phyloP scores from a whole-genome alignment of 108 stramenopile genomes.

The Cafeteria roenbergensis region DNA sequence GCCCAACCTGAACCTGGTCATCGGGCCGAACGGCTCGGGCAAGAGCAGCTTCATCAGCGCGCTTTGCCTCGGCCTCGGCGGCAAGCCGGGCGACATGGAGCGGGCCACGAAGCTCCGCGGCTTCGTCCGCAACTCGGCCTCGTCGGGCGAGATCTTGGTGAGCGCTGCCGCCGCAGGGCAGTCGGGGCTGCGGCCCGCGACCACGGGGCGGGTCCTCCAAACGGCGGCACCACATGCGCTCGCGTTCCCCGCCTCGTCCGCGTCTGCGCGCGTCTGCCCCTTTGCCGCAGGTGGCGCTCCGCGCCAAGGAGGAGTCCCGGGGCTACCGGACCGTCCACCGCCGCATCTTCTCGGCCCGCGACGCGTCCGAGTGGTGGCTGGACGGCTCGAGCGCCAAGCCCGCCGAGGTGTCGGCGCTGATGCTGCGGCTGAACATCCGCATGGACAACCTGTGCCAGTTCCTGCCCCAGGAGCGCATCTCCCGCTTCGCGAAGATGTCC shows the following conservation, averaged over 20 bases:
- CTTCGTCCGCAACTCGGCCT: constrained; percentile 58
- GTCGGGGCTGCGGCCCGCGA: too few species aligned
- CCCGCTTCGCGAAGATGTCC: constrained; percentile 65
- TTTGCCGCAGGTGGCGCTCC: too few species aligned
- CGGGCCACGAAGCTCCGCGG: constrained; percentile 64
- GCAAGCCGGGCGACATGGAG: constrained; percentile 62
- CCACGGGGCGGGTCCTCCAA: background rate
- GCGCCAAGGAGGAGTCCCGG: too few species aligned
- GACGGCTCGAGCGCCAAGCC: constrained; percentile 33
- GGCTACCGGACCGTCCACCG: too few species aligned
- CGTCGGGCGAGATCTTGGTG: background rate
- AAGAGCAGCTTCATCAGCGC: constrained; percentile 83
- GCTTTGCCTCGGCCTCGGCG: constrained; percentile 79
- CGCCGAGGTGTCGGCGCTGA: constrained; percentile 51
- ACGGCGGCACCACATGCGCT: too few species aligned
- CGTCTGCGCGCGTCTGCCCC: too few species aligned
- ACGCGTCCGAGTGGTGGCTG: constrained; percentile 31
- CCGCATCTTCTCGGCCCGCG: too few species aligned
- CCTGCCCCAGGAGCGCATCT: constrained; percentile 83
- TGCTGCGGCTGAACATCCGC: constrained; percentile 54
- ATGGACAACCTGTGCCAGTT: constrained; percentile 88
- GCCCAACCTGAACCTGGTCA: constrained; percentile 70
- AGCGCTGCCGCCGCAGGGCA: too few species aligned
- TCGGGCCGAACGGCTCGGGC: constrained; percentile 83
- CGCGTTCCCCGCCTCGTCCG: too few species aligned